Conservation (phyloP, 345 rosid species). For the Eucalyptus viminalis region DNA sequence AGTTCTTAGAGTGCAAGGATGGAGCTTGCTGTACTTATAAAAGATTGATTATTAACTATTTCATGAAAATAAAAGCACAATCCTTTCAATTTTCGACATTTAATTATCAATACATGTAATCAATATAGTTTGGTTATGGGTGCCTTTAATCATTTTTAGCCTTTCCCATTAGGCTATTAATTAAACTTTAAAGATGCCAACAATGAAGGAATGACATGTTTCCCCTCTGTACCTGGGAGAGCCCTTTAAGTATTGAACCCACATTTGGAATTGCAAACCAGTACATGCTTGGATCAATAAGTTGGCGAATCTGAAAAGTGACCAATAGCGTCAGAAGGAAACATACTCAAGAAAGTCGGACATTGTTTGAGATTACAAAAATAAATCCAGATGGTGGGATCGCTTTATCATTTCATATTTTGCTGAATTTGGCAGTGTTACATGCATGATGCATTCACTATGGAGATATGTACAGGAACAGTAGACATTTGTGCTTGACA, state of each 20-base stretch:
- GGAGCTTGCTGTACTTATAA: not conserved
- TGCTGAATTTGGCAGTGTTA: not conserved
- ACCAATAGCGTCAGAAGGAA: not conserved
- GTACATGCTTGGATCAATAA: constrained; percentile 74
- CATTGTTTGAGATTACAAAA: not conserved
- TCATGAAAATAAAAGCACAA: not conserved
- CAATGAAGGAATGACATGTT: not conserved
- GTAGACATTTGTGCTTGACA: not conserved
- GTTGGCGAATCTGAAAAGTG: constrained; percentile 53
- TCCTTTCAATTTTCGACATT: not conserved
- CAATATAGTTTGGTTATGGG: not conserved
- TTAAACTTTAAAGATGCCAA: not conserved
- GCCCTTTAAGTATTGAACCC: constrained; percentile 75
- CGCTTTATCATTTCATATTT: not conserved
- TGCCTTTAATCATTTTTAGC: not conserved
- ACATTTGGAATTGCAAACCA: constrained; percentile 90
- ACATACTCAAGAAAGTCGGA: not conserved
- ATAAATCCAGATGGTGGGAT: not conserved
- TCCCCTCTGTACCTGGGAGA: constrained; percentile 47
- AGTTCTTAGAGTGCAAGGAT: not conserved
- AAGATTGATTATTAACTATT: not conserved
- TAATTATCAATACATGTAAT: not conserved
- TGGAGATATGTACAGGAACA: not conserved
- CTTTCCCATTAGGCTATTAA: not conserved
- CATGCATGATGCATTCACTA: not conserved